Base-by-base conservation (phyloP, 257 asterid genomes). In the Parsonsia alboflavescens region DNA sequence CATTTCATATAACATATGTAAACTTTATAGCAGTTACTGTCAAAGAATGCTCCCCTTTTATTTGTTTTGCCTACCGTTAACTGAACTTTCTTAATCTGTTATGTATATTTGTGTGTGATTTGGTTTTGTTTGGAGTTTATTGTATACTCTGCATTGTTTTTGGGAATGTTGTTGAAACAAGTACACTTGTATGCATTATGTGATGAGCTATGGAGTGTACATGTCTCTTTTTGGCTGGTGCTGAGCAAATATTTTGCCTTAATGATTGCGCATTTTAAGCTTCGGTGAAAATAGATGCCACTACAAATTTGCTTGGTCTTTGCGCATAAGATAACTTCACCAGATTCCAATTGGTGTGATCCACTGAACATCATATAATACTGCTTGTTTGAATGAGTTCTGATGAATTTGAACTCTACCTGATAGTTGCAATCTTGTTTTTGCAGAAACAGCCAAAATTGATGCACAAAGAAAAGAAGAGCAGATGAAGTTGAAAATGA, bases 381-480 rank as follows among this genome's bases (percentile, higher is more conserved):
- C 28, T 54, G 12, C 28, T 54, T 10, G 13, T 46, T 2, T 8
- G 50, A 8, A 46, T 10, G 54, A 12, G 8, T 6, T 57, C 6
- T 16, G 16, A 26, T 2, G 33, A 0, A n/a, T 8, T 54, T 22
- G 33, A 57, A 36, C 30, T 71, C 3, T 41, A 30, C 50, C 50
- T 33, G 61, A 49, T 15, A 53, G 45, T 24, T 68, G 64, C 17
- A 33, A 19, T 77, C 21, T 26, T 67, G 30, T 72, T 46, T 62
- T 50, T 46, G 81, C 91, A 91, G 98, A 92, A 82, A 90, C 80
- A 71, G 87, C 86, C 7, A 82, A 86, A 66, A 83, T 91, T 65
- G 89, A 87, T 71, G 96, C 89, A 53, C 87, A 84, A 82, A 84
- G 85, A n/a, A 86, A 77, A 82, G 93, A 89, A 57, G 88, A 84